phyloP scores from a whole-genome alignment of 2,329 filamentous ascomycete genomes.

The Orbilia ellipsospora region DNA sequence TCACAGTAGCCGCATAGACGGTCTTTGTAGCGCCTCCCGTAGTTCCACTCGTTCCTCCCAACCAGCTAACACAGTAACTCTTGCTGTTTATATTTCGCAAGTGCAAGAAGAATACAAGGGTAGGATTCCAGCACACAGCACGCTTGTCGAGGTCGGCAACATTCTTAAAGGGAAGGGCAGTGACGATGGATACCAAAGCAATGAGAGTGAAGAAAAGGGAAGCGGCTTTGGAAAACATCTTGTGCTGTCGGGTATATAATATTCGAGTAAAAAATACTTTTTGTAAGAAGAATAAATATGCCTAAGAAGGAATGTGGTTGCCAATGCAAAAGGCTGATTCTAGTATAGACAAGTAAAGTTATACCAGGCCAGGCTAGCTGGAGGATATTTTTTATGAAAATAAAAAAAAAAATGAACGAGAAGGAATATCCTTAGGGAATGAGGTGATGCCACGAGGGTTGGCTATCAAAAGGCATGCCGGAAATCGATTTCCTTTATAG shows the following conservation, averaged over 20 bases:
- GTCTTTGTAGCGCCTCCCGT: constrained; percentile 14
- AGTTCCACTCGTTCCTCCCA: constrained; percentile 13
- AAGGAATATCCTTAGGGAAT: constrained; percentile 38
- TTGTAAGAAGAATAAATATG: background rate
- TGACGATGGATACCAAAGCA: constrained; percentile 30
- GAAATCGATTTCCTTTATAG: constrained; percentile 36
- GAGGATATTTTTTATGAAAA: constrained; percentile 9
- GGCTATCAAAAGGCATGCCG: constrained; percentile 8
- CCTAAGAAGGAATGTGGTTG: constrained; percentile 37
- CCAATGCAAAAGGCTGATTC: constrained; percentile 31
- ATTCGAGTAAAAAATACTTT: constrained; percentile 7
- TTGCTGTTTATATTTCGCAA: constrained; percentile 1
- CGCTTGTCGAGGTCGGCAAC: constrained; percentile 32
- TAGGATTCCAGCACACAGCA: constrained; percentile 18
- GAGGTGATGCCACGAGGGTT: constrained; percentile 23
- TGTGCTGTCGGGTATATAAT: constrained; percentile 1
- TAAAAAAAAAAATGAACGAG: constrained; percentile 15
- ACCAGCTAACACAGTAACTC: constrained; percentile 9
- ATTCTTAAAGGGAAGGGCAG: constrained; percentile 36
- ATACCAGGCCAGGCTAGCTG: constrained; percentile 32
- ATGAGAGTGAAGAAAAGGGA: constrained; percentile 26
- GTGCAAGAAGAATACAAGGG: constrained; percentile 7
- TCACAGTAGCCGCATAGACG: constrained; percentile 19
- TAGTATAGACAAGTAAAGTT: constrained; percentile 19
- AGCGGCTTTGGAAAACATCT: constrained; percentile 36